A percentile compares a stretch with the other conserved stretches of the same genome.
Evolutionary conservation across 2,329 filamentous ascomycete species (phyloP).

Genomic region (Coniochaeta sp.): DNA sequence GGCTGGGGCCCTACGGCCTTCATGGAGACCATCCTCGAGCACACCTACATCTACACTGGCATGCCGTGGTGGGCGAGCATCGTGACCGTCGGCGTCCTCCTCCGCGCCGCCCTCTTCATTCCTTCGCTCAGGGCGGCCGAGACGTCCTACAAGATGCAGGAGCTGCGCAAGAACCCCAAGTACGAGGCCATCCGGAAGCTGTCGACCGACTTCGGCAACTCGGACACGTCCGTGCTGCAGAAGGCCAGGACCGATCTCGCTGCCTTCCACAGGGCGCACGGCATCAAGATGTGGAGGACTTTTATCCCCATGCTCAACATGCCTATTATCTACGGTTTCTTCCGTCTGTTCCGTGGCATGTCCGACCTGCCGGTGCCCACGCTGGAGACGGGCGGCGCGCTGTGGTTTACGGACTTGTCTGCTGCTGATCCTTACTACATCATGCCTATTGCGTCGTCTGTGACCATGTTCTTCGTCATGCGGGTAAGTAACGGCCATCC

Average conservation of each 20-base stretch:
- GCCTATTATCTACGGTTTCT: slow-evolving; percentile 74
- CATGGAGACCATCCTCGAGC: slow-evolving; percentile 73
- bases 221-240: slow-evolving; percentile 40
- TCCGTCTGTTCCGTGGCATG: slow-evolving; percentile 71
- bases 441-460: slow-evolving; percentile 57
- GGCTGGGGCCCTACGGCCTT: slow-evolving; percentile 71
- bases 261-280: slow-evolving; percentile 44
- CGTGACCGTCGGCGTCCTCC: slow-evolving; percentile 52
- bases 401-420: slow-evolving; percentile 78
- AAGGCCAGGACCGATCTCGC: slow-evolving; percentile 38
- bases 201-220: slow-evolving; percentile 30
- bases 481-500: slow-evolving; percentile 35
- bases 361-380: slow-evolving; percentile 71
- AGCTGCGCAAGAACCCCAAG: slow-evolving; percentile 48
- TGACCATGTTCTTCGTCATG: slow-evolving; percentile 49
- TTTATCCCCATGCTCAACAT: slow-evolving; percentile 51
- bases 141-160: slow-evolving; percentile 52
- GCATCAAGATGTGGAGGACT: slow-evolving; percentile 42
- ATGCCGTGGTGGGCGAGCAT: slow-evolving; percentile 81
- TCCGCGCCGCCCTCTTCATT: slow-evolving; percentile 61
- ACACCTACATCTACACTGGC: slow-evolving; percentile 68
- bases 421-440: slow-evolving; percentile 69
- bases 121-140: slow-evolving; percentile 57
- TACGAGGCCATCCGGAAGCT: slow-evolving; percentile 44
- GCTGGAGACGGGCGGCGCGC: slow-evolving; percentile 59